phyloP scores from a whole-genome alignment of 1,284 basidiomycete genomes.

The Sanghuangporus baumii region DNA sequence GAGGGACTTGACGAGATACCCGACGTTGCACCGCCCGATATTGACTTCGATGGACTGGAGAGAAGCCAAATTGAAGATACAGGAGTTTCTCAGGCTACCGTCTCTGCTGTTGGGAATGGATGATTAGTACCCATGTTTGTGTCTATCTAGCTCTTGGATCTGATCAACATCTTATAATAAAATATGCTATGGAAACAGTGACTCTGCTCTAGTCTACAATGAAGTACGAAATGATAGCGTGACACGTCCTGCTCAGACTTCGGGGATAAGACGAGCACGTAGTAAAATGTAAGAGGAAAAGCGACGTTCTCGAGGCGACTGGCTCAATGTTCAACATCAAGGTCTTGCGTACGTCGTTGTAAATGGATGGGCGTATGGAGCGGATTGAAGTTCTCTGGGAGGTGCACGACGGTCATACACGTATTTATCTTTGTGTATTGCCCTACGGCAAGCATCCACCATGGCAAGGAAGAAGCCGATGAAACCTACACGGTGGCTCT shows the following conservation, averaged over 20 bases:
- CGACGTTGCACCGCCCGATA: slow-evolving; percentile 19
- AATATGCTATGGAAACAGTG: background rate
- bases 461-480: slow-evolving; percentile 24
- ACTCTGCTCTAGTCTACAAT: background rate
- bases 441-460: slow-evolving; percentile 20
- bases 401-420: slow-evolving; percentile 2
- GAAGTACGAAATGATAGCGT: background rate
- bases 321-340: too few relatives aligned
- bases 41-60: slow-evolving; percentile 14
- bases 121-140: background rate
- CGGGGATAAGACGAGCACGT: too few relatives aligned
- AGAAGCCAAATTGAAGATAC: slow-evolving; percentile 7
- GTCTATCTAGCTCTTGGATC: background rate
- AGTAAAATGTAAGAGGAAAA: too few relatives aligned
- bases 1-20: slow-evolving; percentile 21
- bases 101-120: background rate
- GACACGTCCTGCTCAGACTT: background rate
- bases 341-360: slow-evolving; percentile 3
- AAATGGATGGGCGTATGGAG: background rate
- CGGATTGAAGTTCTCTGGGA: background rate
- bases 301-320: too few relatives aligned
- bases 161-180: background rate
- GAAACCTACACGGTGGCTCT: slow-evolving; percentile 17
- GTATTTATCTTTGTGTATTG: background rate
- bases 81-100: background rate